Evolutionary conservation across 1,139 yeast species (phyloP).

Genomic region (Zygosaccharomyces sapae): DNA sequence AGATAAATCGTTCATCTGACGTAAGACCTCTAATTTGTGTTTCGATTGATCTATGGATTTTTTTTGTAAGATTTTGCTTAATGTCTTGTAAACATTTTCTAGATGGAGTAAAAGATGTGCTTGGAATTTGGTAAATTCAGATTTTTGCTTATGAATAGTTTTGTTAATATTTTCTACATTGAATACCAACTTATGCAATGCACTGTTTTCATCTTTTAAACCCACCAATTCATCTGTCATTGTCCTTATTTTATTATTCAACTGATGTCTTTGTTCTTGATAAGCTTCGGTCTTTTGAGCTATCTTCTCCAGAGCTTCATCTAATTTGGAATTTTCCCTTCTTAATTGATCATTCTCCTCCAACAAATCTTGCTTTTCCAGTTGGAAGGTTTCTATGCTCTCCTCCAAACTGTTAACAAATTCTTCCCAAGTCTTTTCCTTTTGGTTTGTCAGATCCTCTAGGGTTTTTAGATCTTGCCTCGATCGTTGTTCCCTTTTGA

Average conservation of each 20-base stretch:
- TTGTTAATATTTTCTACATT: slow-evolving; percentile 32
- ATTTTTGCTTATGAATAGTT: slow-evolving; percentile 7
- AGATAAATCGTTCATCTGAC: slow-evolving; percentile 29
- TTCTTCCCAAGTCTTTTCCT: slow-evolving; percentile 39
- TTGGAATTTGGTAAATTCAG: slow-evolving; percentile 23
- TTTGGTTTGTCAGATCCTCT: slow-evolving; percentile 20
- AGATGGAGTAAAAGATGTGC: slow-evolving; percentile 38
- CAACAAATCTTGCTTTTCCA: slow-evolving; percentile 21
- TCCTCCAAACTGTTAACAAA: slow-evolving; percentile 37
- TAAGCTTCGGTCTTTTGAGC: slow-evolving; percentile 47
- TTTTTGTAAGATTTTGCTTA: slow-evolving; percentile 56
- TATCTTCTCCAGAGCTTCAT: slow-evolving; percentile 38
- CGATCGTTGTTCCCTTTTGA: slow-evolving; percentile 21
- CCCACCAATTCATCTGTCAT: slow-evolving; percentile 39
- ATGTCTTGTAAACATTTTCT: slow-evolving; percentile 44
- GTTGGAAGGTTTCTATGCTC: slow-evolving; percentile 35
- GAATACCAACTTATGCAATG: slow-evolving; percentile 37
- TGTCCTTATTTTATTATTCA: slow-evolving; percentile 43
- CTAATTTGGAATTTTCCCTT: slow-evolving; percentile 29
- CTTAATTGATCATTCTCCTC: slow-evolving; percentile 30
- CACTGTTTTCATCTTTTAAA: slow-evolving; percentile 28
- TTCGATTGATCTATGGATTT: slow-evolving; percentile 55
- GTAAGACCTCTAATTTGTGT: slow-evolving; percentile 46
- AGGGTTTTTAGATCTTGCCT: slow-evolving; percentile 19
- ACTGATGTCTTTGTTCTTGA: slow-evolving; percentile 49